phyloP scores from a whole-genome alignment of 345 rosid species.

The Lepidium africanum region DNA sequence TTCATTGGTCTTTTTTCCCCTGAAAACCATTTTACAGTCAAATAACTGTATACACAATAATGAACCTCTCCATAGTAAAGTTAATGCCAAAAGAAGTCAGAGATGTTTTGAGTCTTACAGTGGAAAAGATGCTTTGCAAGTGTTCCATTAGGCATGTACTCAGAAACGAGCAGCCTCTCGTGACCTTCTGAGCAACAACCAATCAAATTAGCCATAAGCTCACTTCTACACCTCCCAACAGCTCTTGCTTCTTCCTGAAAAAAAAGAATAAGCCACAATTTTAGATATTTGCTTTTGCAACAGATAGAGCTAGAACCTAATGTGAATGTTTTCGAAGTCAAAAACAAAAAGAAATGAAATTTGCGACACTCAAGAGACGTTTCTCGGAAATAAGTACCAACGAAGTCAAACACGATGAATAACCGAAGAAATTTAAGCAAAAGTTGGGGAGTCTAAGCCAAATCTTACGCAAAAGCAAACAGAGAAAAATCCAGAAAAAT shows the following conservation, averaged over 20 bases:
- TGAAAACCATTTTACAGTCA: conserved; percentile 11
- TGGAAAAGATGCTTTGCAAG: conserved; percentile 96
- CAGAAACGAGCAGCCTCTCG: conserved; percentile 82
- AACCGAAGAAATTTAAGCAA: background rate
- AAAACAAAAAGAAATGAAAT: background rate
- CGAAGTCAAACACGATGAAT: background rate
- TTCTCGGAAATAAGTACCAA: background rate
- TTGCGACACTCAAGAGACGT: background rate
- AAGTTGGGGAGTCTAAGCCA: background rate
- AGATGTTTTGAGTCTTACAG: too few species aligned
- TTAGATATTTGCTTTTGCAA: background rate
- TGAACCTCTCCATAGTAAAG: background rate
- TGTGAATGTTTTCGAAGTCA: background rate
- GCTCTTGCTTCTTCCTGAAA: conserved; percentile 81
- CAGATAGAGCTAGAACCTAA: background rate
- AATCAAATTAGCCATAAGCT: conserved; percentile 73
- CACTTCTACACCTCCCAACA: conserved; percentile 84
- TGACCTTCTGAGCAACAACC: conserved; percentile 90
- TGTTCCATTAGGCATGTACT: conserved; percentile 90
- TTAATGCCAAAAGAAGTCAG: background rate
- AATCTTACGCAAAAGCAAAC: background rate
- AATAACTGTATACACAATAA: background rate
- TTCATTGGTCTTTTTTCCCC: conserved; percentile 99
- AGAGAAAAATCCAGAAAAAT: background rate
- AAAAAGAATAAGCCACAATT: background rate